Conservation (phyloP, 2,329 filamentous ascomycete genomes). For the Trichothecium roseum region DNA sequence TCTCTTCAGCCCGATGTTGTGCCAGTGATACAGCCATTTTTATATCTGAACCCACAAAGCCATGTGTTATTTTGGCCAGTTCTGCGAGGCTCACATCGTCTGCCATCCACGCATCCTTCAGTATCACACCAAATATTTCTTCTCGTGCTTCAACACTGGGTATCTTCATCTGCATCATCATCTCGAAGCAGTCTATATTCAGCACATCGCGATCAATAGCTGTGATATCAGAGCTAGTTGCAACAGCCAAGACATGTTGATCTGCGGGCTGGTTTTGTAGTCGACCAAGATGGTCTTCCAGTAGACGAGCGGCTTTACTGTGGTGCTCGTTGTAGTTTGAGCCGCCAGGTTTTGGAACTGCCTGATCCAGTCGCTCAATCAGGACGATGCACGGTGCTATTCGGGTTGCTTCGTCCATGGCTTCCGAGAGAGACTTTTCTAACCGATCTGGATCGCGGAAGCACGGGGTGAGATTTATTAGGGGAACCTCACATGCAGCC, state of each 20-base stretch:
- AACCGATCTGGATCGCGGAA: slow-evolving; percentile 27
- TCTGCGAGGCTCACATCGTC: slow-evolving; percentile 62
- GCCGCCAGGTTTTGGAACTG: slow-evolving; percentile 71
- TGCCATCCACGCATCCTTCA: slow-evolving; percentile 51
- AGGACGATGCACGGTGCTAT: slow-evolving; percentile 85
- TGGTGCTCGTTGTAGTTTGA: slow-evolving; percentile 82
- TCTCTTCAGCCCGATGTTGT: too few species aligned
- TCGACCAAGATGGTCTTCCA: slow-evolving; percentile 79
- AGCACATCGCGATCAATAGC: slow-evolving; percentile 72
- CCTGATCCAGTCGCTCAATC: slow-evolving; percentile 77
- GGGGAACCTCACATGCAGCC: slow-evolving; percentile 59
- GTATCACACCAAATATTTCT: slow-evolving; percentile 67
- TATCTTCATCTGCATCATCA: slow-evolving; percentile 78
- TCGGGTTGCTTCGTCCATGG: slow-evolving; percentile 66
- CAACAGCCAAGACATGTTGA: slow-evolving; percentile 78
- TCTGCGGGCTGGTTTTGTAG: slow-evolving; percentile 58
- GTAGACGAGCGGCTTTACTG: slow-evolving; percentile 72
- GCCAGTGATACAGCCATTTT: slow-evolving; percentile 46
- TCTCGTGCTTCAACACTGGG: slow-evolving; percentile 70
- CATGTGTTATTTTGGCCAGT: slow-evolving; percentile 77
- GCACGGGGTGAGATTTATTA: slow-evolving; percentile 43
- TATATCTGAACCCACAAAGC: slow-evolving; percentile 87
- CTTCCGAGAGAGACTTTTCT: slow-evolving; percentile 27
- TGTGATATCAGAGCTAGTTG: slow-evolving; percentile 82
- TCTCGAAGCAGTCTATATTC: slow-evolving; percentile 67